Evolutionary conservation across 495 filamentous ascomycete species (phyloP).

Genomic region (Ramalina intermedia): DNA sequence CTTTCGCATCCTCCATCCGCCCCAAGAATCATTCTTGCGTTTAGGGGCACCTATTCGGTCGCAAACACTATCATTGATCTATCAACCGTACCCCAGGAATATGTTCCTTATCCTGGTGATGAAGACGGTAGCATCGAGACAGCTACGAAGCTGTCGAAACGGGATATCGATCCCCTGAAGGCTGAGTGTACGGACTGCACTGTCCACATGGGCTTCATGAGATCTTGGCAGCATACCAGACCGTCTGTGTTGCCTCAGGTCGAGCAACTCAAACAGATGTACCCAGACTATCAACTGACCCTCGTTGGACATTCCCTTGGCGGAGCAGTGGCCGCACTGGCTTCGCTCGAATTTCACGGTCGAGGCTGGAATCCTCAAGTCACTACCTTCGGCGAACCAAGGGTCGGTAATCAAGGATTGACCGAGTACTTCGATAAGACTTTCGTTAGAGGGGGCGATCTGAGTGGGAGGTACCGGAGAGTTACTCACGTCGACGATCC

Average conservation of each 20-base stretch:
- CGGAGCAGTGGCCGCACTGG: slow-evolving; percentile 80
- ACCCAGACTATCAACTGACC: slow-evolving; percentile 58
- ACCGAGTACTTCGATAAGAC: slow-evolving; percentile 49
- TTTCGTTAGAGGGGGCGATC: slow-evolving; percentile 32
- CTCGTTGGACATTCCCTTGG: slow-evolving; percentile 87
- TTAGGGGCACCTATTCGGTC: slow-evolving; percentile 87
- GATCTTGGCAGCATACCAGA: slow-evolving; percentile 64
- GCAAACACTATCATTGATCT: slow-evolving; percentile 82
- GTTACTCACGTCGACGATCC: slow-evolving; percentile 82
- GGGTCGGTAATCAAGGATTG: slow-evolving; percentile 63
- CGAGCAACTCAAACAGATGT: slow-evolving; percentile 30
- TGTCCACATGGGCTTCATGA: slow-evolving; percentile 81
- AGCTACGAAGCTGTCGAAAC: not conserved
- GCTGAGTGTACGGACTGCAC: slow-evolving; percentile 64
- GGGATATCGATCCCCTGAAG: slow-evolving; percentile 14
- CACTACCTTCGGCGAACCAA: slow-evolving; percentile 89
- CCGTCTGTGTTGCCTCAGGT: slow-evolving; percentile 47
- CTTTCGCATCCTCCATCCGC: slow-evolving; percentile 52
- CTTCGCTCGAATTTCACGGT: slow-evolving; percentile 57
- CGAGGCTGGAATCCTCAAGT: slow-evolving; percentile 57
- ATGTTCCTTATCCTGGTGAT: slow-evolving; percentile 65
- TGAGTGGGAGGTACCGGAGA: slow-evolving; percentile 43
- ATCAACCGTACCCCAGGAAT: slow-evolving; percentile 74
- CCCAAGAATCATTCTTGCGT: slow-evolving; percentile 70
- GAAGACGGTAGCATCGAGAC: slow-evolving; percentile 21